These are phyloP conservation scores for Ligustrum vulgare DNA, from an alignment of 257 asterid species.

Conservation along the genomic window DNA sequence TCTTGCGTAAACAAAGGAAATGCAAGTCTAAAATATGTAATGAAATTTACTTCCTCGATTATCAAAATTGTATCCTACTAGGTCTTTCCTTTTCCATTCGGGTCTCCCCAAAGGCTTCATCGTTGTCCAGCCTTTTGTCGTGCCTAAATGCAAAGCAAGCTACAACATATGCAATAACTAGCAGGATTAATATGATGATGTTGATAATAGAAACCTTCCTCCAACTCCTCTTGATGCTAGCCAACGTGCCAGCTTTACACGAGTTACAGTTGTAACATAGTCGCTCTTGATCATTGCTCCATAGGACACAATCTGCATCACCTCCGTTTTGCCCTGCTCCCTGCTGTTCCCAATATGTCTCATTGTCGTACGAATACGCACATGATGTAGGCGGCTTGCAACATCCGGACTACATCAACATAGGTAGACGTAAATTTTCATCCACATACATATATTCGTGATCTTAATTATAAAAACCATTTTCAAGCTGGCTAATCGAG, in stretches of 20 bases:
- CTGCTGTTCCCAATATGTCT: constrained; percentile 48
- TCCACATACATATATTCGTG: too few relatives aligned
- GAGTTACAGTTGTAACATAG: constrained; percentile 76
- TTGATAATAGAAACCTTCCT: constrained; percentile 77
- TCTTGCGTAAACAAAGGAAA: background rate
- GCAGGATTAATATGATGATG: constrained; percentile 58
- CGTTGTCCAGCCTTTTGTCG: constrained; percentile 64
- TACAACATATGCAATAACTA: constrained; percentile 57
- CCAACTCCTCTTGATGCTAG: constrained; percentile 86
- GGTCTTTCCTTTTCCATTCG: constrained; percentile 91
- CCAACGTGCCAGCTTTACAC: constrained; percentile 87
- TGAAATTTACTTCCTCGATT: background rate
- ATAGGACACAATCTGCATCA: constrained; percentile 55
- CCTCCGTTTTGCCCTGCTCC: constrained; percentile 43
- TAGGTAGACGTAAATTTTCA: background rate
- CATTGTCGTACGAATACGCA: constrained; percentile 60
- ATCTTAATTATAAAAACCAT: too few relatives aligned
- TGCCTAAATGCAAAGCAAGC: constrained; percentile 78
- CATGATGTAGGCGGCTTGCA: constrained; percentile 93
- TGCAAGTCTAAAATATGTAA: background rate
- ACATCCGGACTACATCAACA: constrained; percentile 71
- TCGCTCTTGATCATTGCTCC: constrained; percentile 67
- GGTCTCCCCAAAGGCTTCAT: constrained; percentile 68
- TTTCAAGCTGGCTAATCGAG: too few relatives aligned
- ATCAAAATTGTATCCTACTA: constrained; percentile 73